A percentile compares a stretch with the other conserved stretches of the same genome.
Evolutionary conservation across 1,139 yeast genomes (phyloP).

Genomic region (Nematodospora anomalae): DNA sequence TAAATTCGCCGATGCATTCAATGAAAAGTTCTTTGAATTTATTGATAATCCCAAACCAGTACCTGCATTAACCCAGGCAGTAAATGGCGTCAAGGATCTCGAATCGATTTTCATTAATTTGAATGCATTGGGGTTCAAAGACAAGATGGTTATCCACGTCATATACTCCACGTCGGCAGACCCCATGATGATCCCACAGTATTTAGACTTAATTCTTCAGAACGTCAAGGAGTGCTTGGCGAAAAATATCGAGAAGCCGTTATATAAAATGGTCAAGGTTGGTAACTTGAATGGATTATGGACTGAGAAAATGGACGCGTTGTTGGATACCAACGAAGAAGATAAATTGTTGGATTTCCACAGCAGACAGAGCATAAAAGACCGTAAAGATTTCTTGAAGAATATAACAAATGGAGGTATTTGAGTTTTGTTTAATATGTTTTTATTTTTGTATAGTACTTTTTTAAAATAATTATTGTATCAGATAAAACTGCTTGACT

Average conservation of each 20-base stretch:
- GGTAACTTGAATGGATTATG: constrained; percentile 24
- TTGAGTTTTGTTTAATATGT: not conserved
- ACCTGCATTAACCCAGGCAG: constrained; percentile 6
- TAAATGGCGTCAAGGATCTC: constrained; percentile 8
- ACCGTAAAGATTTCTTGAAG: constrained; percentile 25
- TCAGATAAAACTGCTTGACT: not conserved
- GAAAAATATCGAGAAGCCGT: constrained; percentile 4
- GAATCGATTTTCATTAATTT: constrained; percentile 19
- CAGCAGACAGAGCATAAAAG: constrained; percentile 19
- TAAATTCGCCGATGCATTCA: constrained; percentile 6
- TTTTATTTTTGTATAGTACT: not conserved
- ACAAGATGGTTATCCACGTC: constrained; percentile 28
- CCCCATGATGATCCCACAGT: constrained; percentile 6
- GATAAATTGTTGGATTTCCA: constrained; percentile 23
- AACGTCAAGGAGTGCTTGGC: constrained; percentile 3
- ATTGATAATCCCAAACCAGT: constrained; percentile 9
- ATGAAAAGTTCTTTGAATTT: constrained; percentile 2
- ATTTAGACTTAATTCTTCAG: constrained; percentile 5
- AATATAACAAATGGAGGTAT: constrained; percentile 1
- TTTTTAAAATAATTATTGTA: not conserved
- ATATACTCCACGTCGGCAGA: constrained; percentile 28
- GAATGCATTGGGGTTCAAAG: constrained; percentile 25
- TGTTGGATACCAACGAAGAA: constrained; percentile 18
- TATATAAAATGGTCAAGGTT: constrained; percentile 6
- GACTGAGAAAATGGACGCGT: constrained; percentile 26